A percentile compares a stretch with the other conserved stretches of the same genome.
Evolutionary conservation across 176 grass and related monocot species (phyloP).

Genomic region (Triticum urartu): DNA sequence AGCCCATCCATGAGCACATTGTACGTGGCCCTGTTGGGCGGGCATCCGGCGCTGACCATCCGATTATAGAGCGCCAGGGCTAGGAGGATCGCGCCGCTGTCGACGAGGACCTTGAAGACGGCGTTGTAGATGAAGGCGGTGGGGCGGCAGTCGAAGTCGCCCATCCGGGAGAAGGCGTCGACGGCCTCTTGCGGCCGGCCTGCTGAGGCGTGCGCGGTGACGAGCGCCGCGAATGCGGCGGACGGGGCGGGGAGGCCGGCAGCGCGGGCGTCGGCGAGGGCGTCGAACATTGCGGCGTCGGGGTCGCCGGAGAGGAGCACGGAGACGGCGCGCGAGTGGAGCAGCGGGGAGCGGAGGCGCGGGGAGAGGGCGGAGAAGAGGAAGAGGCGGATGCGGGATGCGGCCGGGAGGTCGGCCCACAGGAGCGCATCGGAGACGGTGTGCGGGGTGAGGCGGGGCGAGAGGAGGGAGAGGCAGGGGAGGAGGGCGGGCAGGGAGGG

Average conservation of each 20-base stretch:
- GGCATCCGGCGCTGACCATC: constrained; percentile 48
- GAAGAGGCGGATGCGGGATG: constrained; percentile 70
- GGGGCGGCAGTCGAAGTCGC: constrained; percentile 63
- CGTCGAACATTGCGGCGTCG: constrained; percentile 50
- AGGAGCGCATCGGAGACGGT: constrained; percentile 56
- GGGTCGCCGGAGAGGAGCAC: constrained; percentile 39
- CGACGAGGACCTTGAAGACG: constrained; percentile 58
- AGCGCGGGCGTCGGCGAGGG: constrained; percentile 47
- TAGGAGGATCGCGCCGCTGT: constrained; percentile 55
- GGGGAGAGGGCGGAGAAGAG: constrained; percentile 55
- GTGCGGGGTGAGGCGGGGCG: constrained; percentile 50
- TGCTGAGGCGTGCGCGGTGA: constrained; percentile 51
- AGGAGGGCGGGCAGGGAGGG: constrained; percentile 36
- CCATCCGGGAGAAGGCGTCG: constrained; percentile 68
- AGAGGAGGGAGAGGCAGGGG: constrained; percentile 53
- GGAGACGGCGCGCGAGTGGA: constrained; percentile 47
- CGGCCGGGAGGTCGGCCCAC: constrained; percentile 27
- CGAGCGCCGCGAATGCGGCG: constrained; percentile 55
- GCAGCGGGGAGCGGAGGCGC: constrained; percentile 47
- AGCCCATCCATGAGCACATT: constrained; percentile 63
- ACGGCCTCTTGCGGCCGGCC: constrained; percentile 56
- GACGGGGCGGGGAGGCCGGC: constrained; percentile 27
- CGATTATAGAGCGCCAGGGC: constrained; percentile 75
- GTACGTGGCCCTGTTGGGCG: constrained; percentile 51
- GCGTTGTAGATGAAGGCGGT: constrained; percentile 62